Conservation (phyloP, 768 basidiomycete genomes). For the Myochromella boudieri region DNA sequence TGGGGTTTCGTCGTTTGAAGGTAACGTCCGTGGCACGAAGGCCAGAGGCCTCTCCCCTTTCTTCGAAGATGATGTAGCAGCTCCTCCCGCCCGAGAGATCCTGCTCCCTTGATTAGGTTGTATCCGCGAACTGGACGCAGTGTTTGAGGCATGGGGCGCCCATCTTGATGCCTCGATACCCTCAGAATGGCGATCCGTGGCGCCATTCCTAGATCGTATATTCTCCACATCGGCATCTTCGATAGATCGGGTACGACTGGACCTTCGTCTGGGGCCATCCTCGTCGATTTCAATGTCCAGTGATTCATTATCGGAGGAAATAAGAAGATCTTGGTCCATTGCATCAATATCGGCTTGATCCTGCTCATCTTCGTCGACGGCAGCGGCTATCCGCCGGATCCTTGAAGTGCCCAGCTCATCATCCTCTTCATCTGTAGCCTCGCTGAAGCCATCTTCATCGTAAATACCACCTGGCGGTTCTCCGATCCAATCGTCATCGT, state of each 20-base stretch:
- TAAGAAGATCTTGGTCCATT: slow-evolving; percentile 71
- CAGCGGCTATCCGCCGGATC: slow-evolving; percentile 24
- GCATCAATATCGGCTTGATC: slow-evolving; percentile 65
- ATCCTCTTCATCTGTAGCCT: slow-evolving; percentile 50
- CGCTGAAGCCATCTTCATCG: slow-evolving; percentile 64
- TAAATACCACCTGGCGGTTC: slow-evolving; percentile 76
- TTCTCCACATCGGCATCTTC: slow-evolving; percentile 18
- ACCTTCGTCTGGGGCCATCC: slow-evolving; percentile 20
- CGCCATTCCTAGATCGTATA: slow-evolving; percentile 17
- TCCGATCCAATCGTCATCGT: slow-evolving; percentile 80
- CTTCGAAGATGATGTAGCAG: slow-evolving; percentile 12
- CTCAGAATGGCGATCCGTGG: slow-evolving; percentile 16
- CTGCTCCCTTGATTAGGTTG: slow-evolving; percentile 4
- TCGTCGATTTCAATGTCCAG: slow-evolving; percentile 30
- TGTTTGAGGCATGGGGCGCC: slow-evolving; percentile 23
- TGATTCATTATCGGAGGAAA: slow-evolving; percentile 42
- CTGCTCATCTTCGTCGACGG: slow-evolving; percentile 39
- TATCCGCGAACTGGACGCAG: slow-evolving; percentile 13
- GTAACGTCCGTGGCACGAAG: slow-evolving; percentile 32
- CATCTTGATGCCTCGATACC: slow-evolving; percentile 32
- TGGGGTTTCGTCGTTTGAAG: slow-evolving; percentile 49
- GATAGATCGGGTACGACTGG: slow-evolving; percentile 13
- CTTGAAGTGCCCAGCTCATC: slow-evolving; percentile 25
- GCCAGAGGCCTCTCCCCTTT: slow-evolving; percentile 23
- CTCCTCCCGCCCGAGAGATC: slow-evolving; percentile 1